These are phyloP conservation scores for Colletotrichum plurivorum DNA, from an alignment of 2,329 filamentous ascomycete genomes.

Conservation along the genomic window DNA sequence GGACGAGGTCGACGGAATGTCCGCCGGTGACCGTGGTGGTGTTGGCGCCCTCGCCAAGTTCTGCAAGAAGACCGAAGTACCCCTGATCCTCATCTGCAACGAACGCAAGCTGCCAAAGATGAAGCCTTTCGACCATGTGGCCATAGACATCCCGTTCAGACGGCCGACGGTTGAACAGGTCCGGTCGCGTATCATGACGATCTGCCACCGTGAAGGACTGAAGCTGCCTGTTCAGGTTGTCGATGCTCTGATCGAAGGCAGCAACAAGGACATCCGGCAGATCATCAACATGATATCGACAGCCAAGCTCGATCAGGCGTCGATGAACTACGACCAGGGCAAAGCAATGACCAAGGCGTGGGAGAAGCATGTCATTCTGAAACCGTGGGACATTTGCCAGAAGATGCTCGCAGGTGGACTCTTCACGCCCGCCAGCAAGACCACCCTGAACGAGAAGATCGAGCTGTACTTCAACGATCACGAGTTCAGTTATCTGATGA, in stretches of 20 bases:
- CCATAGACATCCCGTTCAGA: slow-evolving; percentile 88
- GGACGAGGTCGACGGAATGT: slow-evolving; percentile 99
- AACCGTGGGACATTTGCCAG: slow-evolving; percentile 97
- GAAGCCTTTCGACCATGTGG: slow-evolving; percentile 94
- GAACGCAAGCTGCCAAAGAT: slow-evolving; percentile 94
- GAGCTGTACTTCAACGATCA: slow-evolving; percentile 99
- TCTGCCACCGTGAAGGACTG: slow-evolving; percentile 91
- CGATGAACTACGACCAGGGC: slow-evolving; percentile 86
- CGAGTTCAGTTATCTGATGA: slow-evolving; percentile 97
- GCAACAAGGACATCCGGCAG: slow-evolving; percentile 94
- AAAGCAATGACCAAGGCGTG: slow-evolving; percentile 97
- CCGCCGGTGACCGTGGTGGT: slow-evolving; percentile 93
- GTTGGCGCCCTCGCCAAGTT: slow-evolving; percentile 94
- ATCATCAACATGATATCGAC: slow-evolving; percentile 99
- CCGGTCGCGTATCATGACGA: slow-evolving; percentile 92
- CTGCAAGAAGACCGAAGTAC: slow-evolving; percentile 94
- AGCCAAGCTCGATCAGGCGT: slow-evolving; percentile 86
- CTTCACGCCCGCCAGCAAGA: slow-evolving; percentile 86
- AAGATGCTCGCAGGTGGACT: slow-evolving; percentile 92
- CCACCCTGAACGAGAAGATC: slow-evolving; percentile 96
- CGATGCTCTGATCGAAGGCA: slow-evolving; percentile 95
- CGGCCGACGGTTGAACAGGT: slow-evolving; percentile 93
- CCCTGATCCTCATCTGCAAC: slow-evolving; percentile 98
- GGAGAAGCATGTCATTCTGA: slow-evolving; percentile 97
- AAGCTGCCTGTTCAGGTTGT: slow-evolving; percentile 88